Conservation (phyloP, 139 green algal species). For the Volvox reticuliferus region DNA sequence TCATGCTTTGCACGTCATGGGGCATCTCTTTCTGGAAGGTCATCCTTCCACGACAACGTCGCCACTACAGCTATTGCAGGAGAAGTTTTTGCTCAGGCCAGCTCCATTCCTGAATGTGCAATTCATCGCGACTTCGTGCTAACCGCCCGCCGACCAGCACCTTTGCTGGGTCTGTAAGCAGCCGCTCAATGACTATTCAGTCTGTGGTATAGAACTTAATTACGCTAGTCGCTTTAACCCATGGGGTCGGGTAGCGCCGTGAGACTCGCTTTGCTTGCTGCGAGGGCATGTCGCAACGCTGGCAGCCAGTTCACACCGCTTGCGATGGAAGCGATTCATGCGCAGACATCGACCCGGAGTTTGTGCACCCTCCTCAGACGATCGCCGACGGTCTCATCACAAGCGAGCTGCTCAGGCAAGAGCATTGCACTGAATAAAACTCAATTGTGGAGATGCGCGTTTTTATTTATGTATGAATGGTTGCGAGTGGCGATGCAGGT, state of each 20-base stretch:
- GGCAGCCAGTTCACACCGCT: background rate
- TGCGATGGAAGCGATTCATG: too few species aligned
- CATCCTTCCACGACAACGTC: background rate
- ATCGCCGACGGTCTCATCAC: background rate
- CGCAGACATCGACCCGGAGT: background rate
- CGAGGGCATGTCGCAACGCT: background rate
- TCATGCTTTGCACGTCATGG: background rate
- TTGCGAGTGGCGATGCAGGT: background rate
- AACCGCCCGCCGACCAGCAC: too few species aligned
- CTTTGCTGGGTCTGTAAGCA: too few species aligned
- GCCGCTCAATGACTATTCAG: too few species aligned
- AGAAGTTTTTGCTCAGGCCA: too few species aligned
- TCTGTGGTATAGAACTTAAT: too few species aligned
- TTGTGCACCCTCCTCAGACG: constrained; percentile 28
- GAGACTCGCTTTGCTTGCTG: constrained; percentile 3
- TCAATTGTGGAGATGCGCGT: too few species aligned
- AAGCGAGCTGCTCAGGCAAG: constrained; percentile 11
- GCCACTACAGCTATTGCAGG: too few species aligned
- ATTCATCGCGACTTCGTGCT: too few species aligned
- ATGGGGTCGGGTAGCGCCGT: background rate
- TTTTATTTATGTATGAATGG: background rate
- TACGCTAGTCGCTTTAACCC: too few species aligned
- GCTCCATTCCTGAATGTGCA: too few species aligned
- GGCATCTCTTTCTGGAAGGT: background rate
- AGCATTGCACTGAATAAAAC: background rate